A percentile compares a stretch with the other conserved stretches of the same genome.
phyloP scores from a whole-genome alignment of 1,139 yeast species.

The Geotrichum candidum region DNA sequence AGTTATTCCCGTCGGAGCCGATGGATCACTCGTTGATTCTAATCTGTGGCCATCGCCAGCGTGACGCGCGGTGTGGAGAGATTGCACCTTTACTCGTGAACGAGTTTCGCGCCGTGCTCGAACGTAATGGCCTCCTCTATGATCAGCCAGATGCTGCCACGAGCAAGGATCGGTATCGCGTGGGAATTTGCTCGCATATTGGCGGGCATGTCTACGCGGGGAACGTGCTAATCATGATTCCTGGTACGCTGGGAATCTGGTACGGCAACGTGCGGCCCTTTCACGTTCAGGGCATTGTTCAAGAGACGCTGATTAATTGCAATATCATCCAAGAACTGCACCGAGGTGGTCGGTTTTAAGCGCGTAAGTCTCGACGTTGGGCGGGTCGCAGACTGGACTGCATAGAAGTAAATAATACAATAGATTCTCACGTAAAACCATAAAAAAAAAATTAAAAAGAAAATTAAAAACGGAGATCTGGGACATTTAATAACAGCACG shows the following conservation, averaged over 20 bases:
- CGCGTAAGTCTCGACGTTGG: background rate
- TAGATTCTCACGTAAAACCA: background rate
- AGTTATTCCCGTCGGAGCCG: slow-evolving; percentile 1
- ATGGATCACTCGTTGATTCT: slow-evolving; percentile 35
- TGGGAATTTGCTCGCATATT: slow-evolving; percentile 59
- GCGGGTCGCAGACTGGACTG: background rate
- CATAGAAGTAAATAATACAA: background rate
- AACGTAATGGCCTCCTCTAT: slow-evolving; percentile 30
- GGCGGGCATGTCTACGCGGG: slow-evolving; percentile 82
- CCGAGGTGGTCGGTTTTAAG: slow-evolving; percentile 40
- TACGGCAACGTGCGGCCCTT: slow-evolving; percentile 63
- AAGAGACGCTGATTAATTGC: slow-evolving; percentile 46
- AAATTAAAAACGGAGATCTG: background rate
- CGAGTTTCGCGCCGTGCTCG: slow-evolving; percentile 48
- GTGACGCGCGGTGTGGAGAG: slow-evolving; percentile 64
- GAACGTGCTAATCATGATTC: slow-evolving; percentile 45
- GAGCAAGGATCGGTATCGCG: slow-evolving; percentile 36
- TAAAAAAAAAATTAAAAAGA: background rate
- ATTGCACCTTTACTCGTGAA: slow-evolving; percentile 51
- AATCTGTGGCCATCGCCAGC: slow-evolving; percentile 58
- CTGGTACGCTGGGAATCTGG: slow-evolving; percentile 48
- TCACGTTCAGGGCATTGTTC: slow-evolving; percentile 60
- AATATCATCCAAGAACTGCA: slow-evolving; percentile 49
- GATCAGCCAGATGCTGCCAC: slow-evolving; percentile 18
- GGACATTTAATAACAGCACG: background rate